These are phyloP conservation scores for Cercis canadensis DNA, from an alignment of 306 rosid species.

Conservation along the genomic window DNA sequence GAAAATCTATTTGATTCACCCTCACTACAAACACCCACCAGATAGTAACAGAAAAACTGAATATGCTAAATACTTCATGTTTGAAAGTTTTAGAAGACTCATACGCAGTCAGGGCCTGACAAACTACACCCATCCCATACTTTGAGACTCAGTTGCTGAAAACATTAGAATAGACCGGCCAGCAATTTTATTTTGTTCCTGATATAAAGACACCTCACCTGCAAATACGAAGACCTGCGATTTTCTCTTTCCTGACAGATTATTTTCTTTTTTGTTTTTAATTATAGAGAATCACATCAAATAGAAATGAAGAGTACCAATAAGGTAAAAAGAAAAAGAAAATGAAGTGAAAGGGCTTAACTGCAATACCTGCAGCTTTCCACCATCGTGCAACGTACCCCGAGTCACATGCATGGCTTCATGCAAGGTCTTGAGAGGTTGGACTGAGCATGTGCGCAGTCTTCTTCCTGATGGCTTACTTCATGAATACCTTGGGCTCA, in stretches of 20 bases:
- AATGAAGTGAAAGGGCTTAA: background rate
- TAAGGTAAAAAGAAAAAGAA: background rate
- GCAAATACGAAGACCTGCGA: background rate
- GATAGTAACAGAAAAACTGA: too few relatives aligned
- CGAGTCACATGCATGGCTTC: too few relatives aligned
- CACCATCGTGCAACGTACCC: too few relatives aligned
- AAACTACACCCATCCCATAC: too few relatives aligned
- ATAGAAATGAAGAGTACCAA: background rate
- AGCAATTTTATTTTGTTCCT: background rate
- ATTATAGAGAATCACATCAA: background rate
- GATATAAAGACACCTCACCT: background rate
- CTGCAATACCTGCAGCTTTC: conserved; percentile 67
- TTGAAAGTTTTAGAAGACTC: background rate
- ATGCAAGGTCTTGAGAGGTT: conserved; percentile 87
- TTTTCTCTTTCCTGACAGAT: background rate
- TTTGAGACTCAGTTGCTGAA: too few relatives aligned
- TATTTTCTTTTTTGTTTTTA: too few relatives aligned
- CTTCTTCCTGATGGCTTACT: conserved; percentile 75
- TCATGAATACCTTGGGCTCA: conserved; percentile 78
- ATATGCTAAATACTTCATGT: background rate
- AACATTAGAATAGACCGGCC: background rate
- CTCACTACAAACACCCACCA: background rate
- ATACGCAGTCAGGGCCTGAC: background rate
- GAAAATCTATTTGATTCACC: background rate
- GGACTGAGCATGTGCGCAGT: conserved; percentile 73